Evolutionary conservation across 192 early-diverging fungal genomes (phyloP).

Genomic region (Coemansia nantahalensis): DNA sequence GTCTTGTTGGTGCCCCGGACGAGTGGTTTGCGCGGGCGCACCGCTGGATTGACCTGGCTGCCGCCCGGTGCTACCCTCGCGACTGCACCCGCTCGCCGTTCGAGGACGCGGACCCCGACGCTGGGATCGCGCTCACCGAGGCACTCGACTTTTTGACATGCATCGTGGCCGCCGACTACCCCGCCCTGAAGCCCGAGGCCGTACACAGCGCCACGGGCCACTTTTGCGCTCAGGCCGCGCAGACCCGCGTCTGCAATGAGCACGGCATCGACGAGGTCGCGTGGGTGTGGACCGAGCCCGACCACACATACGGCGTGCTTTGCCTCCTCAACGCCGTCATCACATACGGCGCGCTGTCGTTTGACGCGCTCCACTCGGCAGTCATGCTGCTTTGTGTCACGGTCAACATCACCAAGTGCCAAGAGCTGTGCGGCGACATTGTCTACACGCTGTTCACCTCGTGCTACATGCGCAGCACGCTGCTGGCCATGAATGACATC

Average conservation of each 20-base stretch:
- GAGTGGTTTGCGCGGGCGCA: slow-evolving; percentile 29
- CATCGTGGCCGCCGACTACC: slow-evolving; percentile 37
- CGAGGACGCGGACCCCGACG: slow-evolving; percentile 4
- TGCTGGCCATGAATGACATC: slow-evolving; percentile 48
- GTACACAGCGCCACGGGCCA: slow-evolving; percentile 5
- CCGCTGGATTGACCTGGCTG: slow-evolving; percentile 24
- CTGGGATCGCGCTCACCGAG: slow-evolving; percentile 15
- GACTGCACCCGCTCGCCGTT: slow-evolving; percentile 3
- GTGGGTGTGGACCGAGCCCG: slow-evolving; percentile 39
- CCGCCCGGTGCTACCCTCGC: slow-evolving; percentile 24
- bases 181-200: slow-evolving; percentile 21
- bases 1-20: slow-evolving; percentile 9
- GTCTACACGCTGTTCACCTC: slow-evolving; percentile 45
- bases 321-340: slow-evolving; percentile 39
- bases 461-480: slow-evolving; percentile 50
- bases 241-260: slow-evolving; percentile 19
- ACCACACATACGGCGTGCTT: slow-evolving; percentile 34
- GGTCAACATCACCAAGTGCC: slow-evolving; percentile 21
- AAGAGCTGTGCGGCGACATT: slow-evolving; percentile 38
- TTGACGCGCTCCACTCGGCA: slow-evolving; percentile 18
- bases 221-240: slow-evolving; percentile 18
- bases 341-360: slow-evolving; percentile 41
- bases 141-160: slow-evolving; percentile 28
- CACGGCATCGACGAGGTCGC: slow-evolving; percentile 17
- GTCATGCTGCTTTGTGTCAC: slow-evolving; percentile 47